phyloP scores from a whole-genome alignment of 169 alveolate genomes.

The Plasmodium billcollinsi region DNA sequence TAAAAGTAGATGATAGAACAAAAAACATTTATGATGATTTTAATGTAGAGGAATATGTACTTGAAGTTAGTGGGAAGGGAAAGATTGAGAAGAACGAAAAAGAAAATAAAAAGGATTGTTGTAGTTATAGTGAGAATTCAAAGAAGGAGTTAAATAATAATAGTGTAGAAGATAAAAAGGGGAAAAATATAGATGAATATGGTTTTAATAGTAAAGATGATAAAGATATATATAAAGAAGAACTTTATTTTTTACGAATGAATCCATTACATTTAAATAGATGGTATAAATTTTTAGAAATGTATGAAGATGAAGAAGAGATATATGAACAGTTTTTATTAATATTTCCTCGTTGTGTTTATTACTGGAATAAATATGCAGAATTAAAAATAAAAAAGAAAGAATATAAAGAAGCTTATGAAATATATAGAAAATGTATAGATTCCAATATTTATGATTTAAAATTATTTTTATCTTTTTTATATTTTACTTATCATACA shows the following conservation, averaged over 20 bases:
- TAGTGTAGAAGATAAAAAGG: not conserved
- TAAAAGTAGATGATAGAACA: slow-evolving; percentile 65
- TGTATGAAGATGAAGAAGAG: slow-evolving; percentile 69
- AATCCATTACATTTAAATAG: slow-evolving; percentile 57
- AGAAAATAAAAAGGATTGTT: not conserved
- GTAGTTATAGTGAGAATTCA: not conserved
- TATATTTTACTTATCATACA: slow-evolving; percentile 83
- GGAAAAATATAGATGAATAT: not conserved
- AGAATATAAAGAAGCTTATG: slow-evolving; percentile 64
- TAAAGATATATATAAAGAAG: slow-evolving; percentile 23
- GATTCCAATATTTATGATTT: slow-evolving; percentile 71
- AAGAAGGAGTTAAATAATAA: not conserved
- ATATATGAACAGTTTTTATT: slow-evolving; percentile 55
- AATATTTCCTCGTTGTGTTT: slow-evolving; percentile 57
- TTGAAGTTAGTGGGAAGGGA: not conserved
- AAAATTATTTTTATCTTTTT: slow-evolving; percentile 65
- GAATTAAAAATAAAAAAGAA: slow-evolving; percentile 70
- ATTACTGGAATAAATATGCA: slow-evolving; percentile 72
- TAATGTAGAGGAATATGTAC: slow-evolving; percentile 44
- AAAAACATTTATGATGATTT: slow-evolving; percentile 30
- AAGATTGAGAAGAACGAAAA: not conserved
- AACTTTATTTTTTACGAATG: slow-evolving; percentile 29
- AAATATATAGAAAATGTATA: slow-evolving; percentile 63
- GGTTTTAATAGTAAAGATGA: not conserved
- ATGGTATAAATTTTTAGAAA: slow-evolving; percentile 48